A percentile compares a stretch with the other conserved stretches of the same genome.
Conservation (phyloP, 1,284 basidiomycete genomes). For the Ceratobasidium sp. region DNA sequence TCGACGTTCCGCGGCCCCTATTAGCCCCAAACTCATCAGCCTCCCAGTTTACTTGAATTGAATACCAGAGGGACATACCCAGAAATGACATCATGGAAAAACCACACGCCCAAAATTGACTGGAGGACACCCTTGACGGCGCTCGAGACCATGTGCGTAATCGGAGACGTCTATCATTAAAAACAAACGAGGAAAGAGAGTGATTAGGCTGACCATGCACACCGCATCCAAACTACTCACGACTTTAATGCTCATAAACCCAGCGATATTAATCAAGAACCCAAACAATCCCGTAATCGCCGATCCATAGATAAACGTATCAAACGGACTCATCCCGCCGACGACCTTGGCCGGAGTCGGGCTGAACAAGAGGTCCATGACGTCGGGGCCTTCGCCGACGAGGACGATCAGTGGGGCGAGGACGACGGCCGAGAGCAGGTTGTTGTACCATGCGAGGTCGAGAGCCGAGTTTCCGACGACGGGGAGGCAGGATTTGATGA, state of each 20-base stretch:
- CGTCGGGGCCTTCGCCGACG: conserved; percentile 69
- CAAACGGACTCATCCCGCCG: conserved; percentile 57
- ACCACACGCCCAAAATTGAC: conserved; percentile 72
- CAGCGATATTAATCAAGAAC: conserved; percentile 88
- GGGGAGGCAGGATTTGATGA: conserved; percentile 79
- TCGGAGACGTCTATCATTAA: conserved; percentile 69
- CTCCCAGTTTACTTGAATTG: conserved; percentile 14
- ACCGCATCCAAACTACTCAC: conserved; percentile 29
- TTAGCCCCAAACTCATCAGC: conserved; percentile 9
- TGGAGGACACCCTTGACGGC: conserved; percentile 83
- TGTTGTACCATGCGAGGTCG: conserved; percentile 83
- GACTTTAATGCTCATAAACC: conserved; percentile 85
- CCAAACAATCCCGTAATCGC: conserved; percentile 78
- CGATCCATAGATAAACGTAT: conserved; percentile 78
- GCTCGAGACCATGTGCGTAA: conserved; percentile 89
- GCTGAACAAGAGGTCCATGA: conserved; percentile 63
- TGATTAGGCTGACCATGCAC: conserved; percentile 2
- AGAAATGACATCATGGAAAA: conserved; percentile 77
- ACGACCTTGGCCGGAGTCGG: conserved; percentile 42
- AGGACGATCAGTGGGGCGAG: conserved; percentile 65
- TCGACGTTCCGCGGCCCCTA: conserved; percentile 79
- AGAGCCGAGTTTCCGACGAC: conserved; percentile 79
- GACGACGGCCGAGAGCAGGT: conserved; percentile 69
- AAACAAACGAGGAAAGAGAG: neutral
- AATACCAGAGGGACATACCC: conserved; percentile 55